Percentiles rank a stretch among this genome's conserved stretches.
Conservation (phyloP, 2,329 filamentous ascomycete genomes). For the Fusarium proliferatum region DNA sequence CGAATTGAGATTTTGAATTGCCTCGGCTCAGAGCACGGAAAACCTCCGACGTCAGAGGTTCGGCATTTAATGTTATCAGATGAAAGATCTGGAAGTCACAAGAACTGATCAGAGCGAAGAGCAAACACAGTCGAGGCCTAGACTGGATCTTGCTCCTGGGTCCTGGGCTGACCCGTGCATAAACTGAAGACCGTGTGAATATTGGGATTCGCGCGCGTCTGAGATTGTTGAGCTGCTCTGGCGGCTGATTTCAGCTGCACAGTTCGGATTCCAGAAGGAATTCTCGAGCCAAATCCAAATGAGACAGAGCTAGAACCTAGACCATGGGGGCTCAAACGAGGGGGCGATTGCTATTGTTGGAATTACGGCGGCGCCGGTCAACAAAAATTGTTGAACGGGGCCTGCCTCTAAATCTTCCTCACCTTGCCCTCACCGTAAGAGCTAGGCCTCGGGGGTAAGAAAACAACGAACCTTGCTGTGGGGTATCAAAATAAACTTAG, state of each 20-base stretch:
- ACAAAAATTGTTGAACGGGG: conserved; percentile 39
- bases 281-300: conserved; percentile 7
- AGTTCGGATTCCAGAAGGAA: conserved; percentile 16
- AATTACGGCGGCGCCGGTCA: conserved; percentile 18
- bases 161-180: conserved; percentile 20
- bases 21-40: conserved; percentile 37
- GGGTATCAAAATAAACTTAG: too few relatives aligned
- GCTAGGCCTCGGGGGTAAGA: neutral
- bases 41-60: conserved; percentile 20
- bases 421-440: conserved; percentile 36
- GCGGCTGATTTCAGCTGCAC: conserved; percentile 7
- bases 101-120: conserved; percentile 14
- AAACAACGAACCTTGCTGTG: too few relatives aligned
- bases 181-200: conserved; percentile 21
- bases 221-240: conserved; percentile 33
- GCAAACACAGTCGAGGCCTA: neutral
- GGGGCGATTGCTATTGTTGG: conserved; percentile 39
- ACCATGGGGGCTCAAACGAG: neutral
- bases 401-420: conserved; percentile 23
- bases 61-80: conserved; percentile 10
- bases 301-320: neutral
- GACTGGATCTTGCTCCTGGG: conserved; percentile 3
- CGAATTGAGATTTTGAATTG: conserved; percentile 22
- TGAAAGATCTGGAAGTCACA: conserved; percentile 25
- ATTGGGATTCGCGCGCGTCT: conserved; percentile 20